Evolutionary conservation across 257 asterid genomes (phyloP).

Genomic region (Solanum pennellii): DNA sequence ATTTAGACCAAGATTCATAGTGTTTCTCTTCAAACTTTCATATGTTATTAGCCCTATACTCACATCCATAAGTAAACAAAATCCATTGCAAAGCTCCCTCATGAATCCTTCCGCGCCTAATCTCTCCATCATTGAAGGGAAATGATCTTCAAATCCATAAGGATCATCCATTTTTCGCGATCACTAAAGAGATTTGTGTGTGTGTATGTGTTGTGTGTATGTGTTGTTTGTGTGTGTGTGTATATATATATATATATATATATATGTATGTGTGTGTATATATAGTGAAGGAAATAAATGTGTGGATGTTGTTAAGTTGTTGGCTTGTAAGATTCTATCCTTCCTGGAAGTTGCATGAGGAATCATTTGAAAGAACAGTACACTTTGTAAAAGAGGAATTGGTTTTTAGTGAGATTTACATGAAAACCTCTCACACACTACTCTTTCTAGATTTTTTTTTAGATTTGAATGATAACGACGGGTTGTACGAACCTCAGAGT

Average conservation of each 20-base stretch:
- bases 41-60: slow-evolving; percentile 21
- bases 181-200: not conserved
- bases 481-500: not conserved
- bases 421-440: not conserved
- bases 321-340: not conserved
- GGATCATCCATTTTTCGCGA: slow-evolving; percentile 7
- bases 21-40: slow-evolving; percentile 29
- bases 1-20: slow-evolving; percentile 15
- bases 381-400: not conserved
- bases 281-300: not conserved
- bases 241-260: not conserved
- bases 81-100: slow-evolving; percentile 26
- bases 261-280: not conserved
- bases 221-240: not conserved
- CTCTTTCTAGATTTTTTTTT: not conserved
- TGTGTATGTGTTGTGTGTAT: not conserved
- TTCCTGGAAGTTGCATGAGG: slow-evolving; percentile 14
- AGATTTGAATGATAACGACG: not conserved
- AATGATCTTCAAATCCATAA: slow-evolving; percentile 15
- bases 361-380: not conserved
- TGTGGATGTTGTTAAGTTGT: not conserved
- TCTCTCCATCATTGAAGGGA: slow-evolving; percentile 23
- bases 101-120: slow-evolving; percentile 22
- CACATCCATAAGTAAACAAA: slow-evolving; percentile 23
- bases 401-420: not conserved